Base-by-base conservation (phyloP, 2,329 filamentous ascomycete species). In the Pseudocercospora musae region DNA sequence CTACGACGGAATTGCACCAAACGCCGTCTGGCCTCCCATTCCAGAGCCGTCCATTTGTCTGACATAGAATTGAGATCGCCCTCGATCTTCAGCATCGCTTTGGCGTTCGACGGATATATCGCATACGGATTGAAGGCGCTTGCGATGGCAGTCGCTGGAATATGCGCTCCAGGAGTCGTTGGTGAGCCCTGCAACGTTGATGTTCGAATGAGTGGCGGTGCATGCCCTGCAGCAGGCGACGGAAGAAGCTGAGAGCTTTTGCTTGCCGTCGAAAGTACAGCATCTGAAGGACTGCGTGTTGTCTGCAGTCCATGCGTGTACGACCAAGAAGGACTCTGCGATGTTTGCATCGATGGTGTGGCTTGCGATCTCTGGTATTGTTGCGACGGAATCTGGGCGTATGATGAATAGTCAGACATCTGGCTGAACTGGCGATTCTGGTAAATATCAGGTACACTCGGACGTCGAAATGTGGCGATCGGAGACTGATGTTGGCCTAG, bases 1-100 rank as follows among this genome's bases (percentile, higher is more conserved):
- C 85, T 86, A 71, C 95, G 89, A 70, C 85, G 88, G 79, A 99
- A 99, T 70, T 93, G 86, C 18, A 99, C 93, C 40, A 99, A 88
- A 37, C 95, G 86, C 52, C 95, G 84, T 71, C 90, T 89, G 58
- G 87, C 87, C 40, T 88, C 85, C 78, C 87, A 88, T 76, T 99
- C 95, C 66, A 96, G 92, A 27, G 83, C 78, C 0, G 86, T 89
- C 95, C 95, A 99, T 65, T 87, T 85, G 65, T 89, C 85, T 0
- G 87, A 87, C 94, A 98, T 97, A 7, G 82, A 80, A 57, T 92
- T 87, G 53, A 99, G 83, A 71, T 97, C 91, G 20, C 93, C 93
- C 58, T 89, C 85, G 63, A 98, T 89, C 72, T 95, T 92, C 29
- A 98, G 81, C 18, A 89, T 81, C 0, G 93, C 95, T 79, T 96